Percentiles rank a stretch among this genome's conserved stretches.
These are phyloP conservation scores for Fraxinus cuspidata DNA, from an alignment of 257 asterid genomes.

Conservation along the genomic window DNA sequence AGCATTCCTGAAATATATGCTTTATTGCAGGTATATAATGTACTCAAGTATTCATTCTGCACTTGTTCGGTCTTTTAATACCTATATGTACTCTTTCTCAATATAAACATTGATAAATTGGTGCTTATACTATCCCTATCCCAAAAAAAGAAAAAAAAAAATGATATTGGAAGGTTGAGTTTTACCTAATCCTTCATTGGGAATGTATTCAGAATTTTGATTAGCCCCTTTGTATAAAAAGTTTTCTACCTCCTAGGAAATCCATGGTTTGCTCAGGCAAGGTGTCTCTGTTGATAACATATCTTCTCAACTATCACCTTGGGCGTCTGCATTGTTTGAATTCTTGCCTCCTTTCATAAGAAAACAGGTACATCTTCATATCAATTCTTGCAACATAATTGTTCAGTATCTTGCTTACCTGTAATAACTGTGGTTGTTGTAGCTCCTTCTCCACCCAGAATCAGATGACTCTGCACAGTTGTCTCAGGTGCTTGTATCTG, in stretches of 20 bases:
- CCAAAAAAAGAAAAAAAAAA: background rate
- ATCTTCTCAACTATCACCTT: constrained; percentile 90
- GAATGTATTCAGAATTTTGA: background rate
- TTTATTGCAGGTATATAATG: constrained; percentile 67
- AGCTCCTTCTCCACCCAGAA: constrained; percentile 91
- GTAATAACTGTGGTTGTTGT: constrained; percentile 30
- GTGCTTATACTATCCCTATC: background rate
- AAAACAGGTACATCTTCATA: constrained; percentile 60
- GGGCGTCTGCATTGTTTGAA: constrained; percentile 96
- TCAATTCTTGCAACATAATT: background rate
- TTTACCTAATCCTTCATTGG: background rate
- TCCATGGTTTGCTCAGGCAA: constrained; percentile 79
- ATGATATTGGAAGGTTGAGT: background rate
- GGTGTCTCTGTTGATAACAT: constrained; percentile 85
- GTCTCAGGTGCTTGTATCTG: constrained; percentile 68
- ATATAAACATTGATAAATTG: background rate
- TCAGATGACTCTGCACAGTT: constrained; percentile 99
- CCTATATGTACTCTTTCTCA: background rate
- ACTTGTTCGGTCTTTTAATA: background rate
- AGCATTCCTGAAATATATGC: constrained; percentile 95
- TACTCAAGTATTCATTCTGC: background rate
- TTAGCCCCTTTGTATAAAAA: background rate
- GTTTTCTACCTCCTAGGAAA: constrained; percentile 60
- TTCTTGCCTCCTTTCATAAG: constrained; percentile 84
- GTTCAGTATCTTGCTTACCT: constrained; percentile 23